Evolutionary conservation across 805 yeast species (phyloP), one percentile per base, ranked within the genome.

Genomic region (Candida verbasci): DNA sequence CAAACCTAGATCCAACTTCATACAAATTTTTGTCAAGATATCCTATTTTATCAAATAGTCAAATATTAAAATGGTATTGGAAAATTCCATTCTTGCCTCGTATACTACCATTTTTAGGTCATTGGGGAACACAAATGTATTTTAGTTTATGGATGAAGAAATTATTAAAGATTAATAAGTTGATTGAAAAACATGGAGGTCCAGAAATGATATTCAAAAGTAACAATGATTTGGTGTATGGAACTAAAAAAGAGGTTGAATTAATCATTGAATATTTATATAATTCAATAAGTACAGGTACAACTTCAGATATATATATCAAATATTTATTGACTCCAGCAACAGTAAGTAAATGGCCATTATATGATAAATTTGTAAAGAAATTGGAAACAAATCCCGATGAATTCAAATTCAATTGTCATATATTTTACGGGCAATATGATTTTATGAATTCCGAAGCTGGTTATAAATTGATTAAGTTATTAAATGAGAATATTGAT

Each of bases 401-500:
- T 17, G 17, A 29, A 4, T 35, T 45, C 37, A 32, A 35, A 3
- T 61, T 63, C 34, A 56, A 63, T 29, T 61, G 72, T 2, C 53
- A 77, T 46, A 62, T 78, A 55, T 49, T 74, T 7, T 85, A 82
- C 53, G 94, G 93, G 0, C 74, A 79, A 44, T 75, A 67, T 44
- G 94, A 85, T 51, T 84, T 85, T 69, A 84, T 83, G 93, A 71
- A 78, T 48, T 56, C 68, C 1, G 68, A 63, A 27, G 82, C 82
- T 0, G 83, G 83, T 4, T 38, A 44, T 15, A 58, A 52, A 29
- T 43, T 68, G 35, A 57, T 51, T n/a, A 41, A 48, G 2, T 33
- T 45, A 9, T 40, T 63, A 22, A 53, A 54, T 24, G 33, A 37
- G 4, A 29, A 20, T 9, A 15, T 29, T 2, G 30, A 36, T 7